Conservation (phyloP, 139 green algal genomes). For the Desmodesmus armatus region DNA sequence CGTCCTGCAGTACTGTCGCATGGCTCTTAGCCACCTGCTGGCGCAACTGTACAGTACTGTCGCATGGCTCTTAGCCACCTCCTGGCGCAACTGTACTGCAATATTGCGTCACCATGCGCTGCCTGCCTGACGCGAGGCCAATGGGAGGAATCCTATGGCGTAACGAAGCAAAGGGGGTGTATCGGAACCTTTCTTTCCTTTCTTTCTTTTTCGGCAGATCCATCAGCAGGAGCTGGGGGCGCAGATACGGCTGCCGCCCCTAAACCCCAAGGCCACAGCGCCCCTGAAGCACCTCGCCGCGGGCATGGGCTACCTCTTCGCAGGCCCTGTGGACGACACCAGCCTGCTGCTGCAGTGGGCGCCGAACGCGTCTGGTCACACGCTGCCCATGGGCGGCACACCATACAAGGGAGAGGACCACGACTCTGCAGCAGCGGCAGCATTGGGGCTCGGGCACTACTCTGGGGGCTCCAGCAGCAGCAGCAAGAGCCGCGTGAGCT, state of each 20-base stretch:
- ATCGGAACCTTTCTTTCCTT: background rate
- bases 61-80: no score
- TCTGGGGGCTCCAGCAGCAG: background rate
- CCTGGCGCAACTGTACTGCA: no score
- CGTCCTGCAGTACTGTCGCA: no score
- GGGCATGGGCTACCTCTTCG: slow-evolving; percentile 69
- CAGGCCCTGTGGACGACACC: slow-evolving; percentile 50
- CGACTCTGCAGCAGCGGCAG: background rate
- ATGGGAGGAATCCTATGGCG: no score
- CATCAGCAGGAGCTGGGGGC: slow-evolving; percentile 22
- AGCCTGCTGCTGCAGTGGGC: slow-evolving; percentile 39
- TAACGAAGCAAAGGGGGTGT: no score
- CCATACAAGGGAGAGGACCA: background rate
- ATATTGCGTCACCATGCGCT: no score
- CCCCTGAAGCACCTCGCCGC: slow-evolving; percentile 60
- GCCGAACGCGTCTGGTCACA: background rate
- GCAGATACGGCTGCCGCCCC: slow-evolving; percentile 65
- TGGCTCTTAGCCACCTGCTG: no score
- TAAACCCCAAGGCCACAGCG: slow-evolving; percentile 66
- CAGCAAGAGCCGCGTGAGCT: background rate
- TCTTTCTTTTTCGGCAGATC: background rate
- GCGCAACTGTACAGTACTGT: no score
- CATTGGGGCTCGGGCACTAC: background rate
- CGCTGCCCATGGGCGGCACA: slow-evolving; percentile 13
- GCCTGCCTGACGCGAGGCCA: no score